These are phyloP conservation scores for Geotrichum siamense DNA, from an alignment of 1,139 yeast genomes.

Conservation along the genomic window DNA sequence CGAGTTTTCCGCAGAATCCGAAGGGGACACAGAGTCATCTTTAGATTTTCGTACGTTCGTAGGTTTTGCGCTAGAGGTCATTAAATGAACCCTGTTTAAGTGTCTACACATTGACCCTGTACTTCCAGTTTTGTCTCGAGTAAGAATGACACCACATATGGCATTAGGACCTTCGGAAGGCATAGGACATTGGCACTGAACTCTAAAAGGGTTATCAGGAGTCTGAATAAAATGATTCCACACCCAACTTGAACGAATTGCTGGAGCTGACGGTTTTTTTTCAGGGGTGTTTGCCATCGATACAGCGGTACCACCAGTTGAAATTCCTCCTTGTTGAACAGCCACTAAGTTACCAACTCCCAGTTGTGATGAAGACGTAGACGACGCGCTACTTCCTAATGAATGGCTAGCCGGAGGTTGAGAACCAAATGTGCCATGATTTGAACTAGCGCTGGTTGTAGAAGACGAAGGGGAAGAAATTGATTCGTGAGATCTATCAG, in stretches of 20 bases:
- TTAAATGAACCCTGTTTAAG: slow-evolving; percentile 17
- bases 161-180: slow-evolving; percentile 9
- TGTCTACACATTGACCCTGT: slow-evolving; percentile 21
- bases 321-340: not conserved
- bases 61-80: slow-evolving; percentile 8
- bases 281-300: slow-evolving; percentile 3
- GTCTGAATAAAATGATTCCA: slow-evolving; percentile 19
- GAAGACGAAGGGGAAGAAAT: slow-evolving; percentile 12
- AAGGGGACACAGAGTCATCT: not conserved
- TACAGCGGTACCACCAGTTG: not conserved
- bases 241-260: slow-evolving; percentile 18
- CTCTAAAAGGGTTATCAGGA: slow-evolving; percentile 18
- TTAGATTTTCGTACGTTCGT: slow-evolving; percentile 6
- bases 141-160: slow-evolving; percentile 18
- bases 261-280: slow-evolving; percentile 8
- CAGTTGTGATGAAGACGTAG: not conserved
- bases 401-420: not conserved
- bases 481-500: slow-evolving; percentile 33
- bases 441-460: slow-evolving; percentile 15
- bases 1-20: slow-evolving; percentile 3
- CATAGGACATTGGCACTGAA: slow-evolving; percentile 17
- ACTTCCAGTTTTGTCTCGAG: slow-evolving; percentile 19
- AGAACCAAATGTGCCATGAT: too few species aligned
- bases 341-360: not conserved
- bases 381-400: not conserved